These are phyloP conservation scores for Epichloe sp. DNA, from an alignment of 2,329 filamentous ascomycete genomes.

Conservation along the genomic window DNA sequence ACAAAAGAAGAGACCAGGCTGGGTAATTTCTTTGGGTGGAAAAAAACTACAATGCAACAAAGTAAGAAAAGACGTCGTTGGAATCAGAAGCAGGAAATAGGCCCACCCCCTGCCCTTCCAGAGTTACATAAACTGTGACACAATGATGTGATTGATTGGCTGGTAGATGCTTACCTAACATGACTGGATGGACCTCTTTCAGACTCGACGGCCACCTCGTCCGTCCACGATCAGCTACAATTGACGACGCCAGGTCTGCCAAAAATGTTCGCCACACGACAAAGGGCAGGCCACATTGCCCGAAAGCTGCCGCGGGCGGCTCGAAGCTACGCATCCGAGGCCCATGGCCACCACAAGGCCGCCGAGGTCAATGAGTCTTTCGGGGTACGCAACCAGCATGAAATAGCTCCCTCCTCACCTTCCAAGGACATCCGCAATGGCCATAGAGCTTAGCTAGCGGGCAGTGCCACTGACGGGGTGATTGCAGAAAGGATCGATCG, in stretches of 20 bases:
- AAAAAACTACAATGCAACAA: not conserved
- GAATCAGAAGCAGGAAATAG: no score
- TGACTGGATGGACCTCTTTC: conserved; percentile 9
- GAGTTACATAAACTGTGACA: not conserved
- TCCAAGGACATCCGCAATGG: not conserved
- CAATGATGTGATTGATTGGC: conserved; percentile 12
- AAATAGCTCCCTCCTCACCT: not conserved
- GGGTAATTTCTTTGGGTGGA: no score
- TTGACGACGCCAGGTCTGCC: conserved; percentile 19
- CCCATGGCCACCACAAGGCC: conserved; percentile 34
- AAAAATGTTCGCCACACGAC: conserved; percentile 31
- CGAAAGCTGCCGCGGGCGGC: conserved; percentile 25
- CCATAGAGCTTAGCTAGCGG: not conserved
- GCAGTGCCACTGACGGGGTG: not conserved
- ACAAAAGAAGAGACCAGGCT: not conserved
- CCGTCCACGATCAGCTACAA: conserved; percentile 16
- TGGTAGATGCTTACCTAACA: conserved; percentile 15
- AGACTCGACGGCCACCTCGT: conserved; percentile 4
- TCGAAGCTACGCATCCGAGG: conserved; percentile 41
- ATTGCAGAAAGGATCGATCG: conserved; percentile 34
- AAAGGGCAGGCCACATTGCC: conserved; percentile 27
- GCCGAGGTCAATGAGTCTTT: conserved; percentile 39
- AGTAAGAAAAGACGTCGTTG: not conserved
- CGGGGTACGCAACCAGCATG: conserved; percentile 33
- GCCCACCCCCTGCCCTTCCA: not conserved